Evolutionary conservation across 1,139 yeast genomes (phyloP), one percentile per base, ranked within the genome.

Genomic region (Geotrichum fermentans): DNA sequence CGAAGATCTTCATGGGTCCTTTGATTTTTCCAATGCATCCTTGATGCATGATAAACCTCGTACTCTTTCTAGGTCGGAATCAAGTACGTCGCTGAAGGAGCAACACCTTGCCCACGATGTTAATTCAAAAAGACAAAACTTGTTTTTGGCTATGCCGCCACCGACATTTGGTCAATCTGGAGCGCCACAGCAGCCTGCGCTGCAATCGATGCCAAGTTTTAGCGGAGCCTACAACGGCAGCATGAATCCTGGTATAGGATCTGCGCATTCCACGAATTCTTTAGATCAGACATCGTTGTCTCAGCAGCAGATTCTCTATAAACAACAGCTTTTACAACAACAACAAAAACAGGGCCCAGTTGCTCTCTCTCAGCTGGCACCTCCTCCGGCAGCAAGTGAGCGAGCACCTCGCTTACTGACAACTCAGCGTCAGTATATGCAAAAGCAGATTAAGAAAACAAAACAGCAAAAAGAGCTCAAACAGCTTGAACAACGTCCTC

Each of bases 341-440:
- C 57, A 43, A 39, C 51, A 35, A 29, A 45, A 28, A 14, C 53
- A 32, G 24, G 41, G 43, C 11, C 45, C 38, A 34, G 13, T 20
- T 5, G 26, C 34, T 1, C 35, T 29, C 13, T 22, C 43, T 6
- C 28, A 34, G 28, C 29, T 13, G 43, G 34, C 14, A 22, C 34
- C 36, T 14, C 26, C 49, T 8, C 16, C 32, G 14, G 2, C 39
- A 18, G 32, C 41, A 10, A n/a, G 34, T 11, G 42, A 39, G 18
- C 26, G 42, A 17, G 42, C 13, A 6, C 42, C 42, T 4, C 14
- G 43, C n/a, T n/a, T 14, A 13, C 14, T 39, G 22, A 36, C 40
- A 3, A 16, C 43, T 3, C 42, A 34, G 22, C 39, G 30, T 13
- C 34, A 41, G 17, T 33, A 40, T n/a, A 21, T 22, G 11, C 42